These are phyloP conservation scores for Neurospora hispaniola DNA, from an alignment of 495 filamentous ascomycete genomes.

Conservation along the genomic window DNA sequence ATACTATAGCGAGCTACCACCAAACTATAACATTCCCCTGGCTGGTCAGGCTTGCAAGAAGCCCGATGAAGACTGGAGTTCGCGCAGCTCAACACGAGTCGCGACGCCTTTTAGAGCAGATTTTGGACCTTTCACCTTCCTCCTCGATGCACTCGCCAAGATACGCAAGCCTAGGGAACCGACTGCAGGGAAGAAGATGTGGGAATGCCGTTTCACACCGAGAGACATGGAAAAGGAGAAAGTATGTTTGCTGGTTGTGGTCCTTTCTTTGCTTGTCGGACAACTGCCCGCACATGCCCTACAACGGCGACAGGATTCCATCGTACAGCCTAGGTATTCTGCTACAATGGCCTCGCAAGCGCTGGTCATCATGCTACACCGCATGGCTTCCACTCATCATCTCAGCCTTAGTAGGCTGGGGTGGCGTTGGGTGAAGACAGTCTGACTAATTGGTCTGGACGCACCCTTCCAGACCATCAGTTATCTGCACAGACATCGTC, in stretches of 20 bases:
- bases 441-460: neutral
- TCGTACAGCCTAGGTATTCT: neutral
- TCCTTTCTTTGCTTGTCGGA: neutral
- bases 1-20: conserved; percentile 16
- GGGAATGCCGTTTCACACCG: neutral
- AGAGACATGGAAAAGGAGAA: neutral
- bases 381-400: neutral
- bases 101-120: neutral
- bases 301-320: neutral
- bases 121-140: neutral
- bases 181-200: neutral
- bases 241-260: neutral
- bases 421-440: neutral
- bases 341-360: neutral
- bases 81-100: neutral
- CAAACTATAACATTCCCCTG: conserved; percentile 9
- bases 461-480: neutral
- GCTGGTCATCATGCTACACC: neutral
- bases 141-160: neutral
- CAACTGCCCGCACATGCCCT: neutral
- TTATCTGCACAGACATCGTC: neutral
- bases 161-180: neutral
- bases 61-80: neutral
- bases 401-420: neutral
- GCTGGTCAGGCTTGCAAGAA: conserved; percentile 17